phyloP scores from a whole-genome alignment of 73 alveolate species.

The Paramecium primaurelia region DNA sequence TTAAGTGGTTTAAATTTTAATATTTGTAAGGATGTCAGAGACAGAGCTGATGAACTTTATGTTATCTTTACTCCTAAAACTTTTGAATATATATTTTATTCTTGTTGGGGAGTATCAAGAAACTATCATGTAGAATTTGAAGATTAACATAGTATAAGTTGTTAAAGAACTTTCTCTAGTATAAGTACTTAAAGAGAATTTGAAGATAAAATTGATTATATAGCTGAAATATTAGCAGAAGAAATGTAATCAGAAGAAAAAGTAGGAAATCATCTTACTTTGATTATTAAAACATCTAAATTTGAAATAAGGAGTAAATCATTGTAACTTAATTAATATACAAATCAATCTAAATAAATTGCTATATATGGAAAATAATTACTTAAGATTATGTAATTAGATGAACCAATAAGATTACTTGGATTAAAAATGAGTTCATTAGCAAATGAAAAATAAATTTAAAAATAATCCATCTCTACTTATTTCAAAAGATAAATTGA shows the following conservation, averaged over 20 bases:
- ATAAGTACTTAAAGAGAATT: conserved; percentile 54
- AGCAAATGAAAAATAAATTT: background rate
- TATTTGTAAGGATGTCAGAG: conserved; percentile 71
- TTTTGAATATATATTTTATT: conserved; percentile 51
- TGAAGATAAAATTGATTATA: conserved; percentile 17
- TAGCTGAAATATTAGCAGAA: conserved; percentile 55
- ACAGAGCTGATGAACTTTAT: conserved; percentile 67
- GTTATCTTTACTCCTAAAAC: conserved; percentile 64
- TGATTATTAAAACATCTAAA: conserved; percentile 55
- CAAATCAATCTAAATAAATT: background rate
- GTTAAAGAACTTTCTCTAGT: conserved; percentile 56
- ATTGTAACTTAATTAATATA: conserved; percentile 8
- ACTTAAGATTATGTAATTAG: background rate
- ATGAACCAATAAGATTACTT: conserved; percentile 57
- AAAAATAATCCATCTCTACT: conserved; percentile 14
- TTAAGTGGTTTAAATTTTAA: conserved; percentile 69
- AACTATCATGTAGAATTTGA: conserved; percentile 70
- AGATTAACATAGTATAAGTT: conserved; percentile 69
- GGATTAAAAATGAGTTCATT: conserved; percentile 45
- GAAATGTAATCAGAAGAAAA: conserved; percentile 48
- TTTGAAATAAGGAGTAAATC: conserved; percentile 52
- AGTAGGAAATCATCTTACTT: conserved; percentile 51
- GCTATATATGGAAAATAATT: conserved; percentile 25
- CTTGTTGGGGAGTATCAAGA: conserved; percentile 78
- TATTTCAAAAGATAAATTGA: background rate